Conservation (phyloP, 768 basidiomycete species). For the Leucogyrophana mollusca region DNA sequence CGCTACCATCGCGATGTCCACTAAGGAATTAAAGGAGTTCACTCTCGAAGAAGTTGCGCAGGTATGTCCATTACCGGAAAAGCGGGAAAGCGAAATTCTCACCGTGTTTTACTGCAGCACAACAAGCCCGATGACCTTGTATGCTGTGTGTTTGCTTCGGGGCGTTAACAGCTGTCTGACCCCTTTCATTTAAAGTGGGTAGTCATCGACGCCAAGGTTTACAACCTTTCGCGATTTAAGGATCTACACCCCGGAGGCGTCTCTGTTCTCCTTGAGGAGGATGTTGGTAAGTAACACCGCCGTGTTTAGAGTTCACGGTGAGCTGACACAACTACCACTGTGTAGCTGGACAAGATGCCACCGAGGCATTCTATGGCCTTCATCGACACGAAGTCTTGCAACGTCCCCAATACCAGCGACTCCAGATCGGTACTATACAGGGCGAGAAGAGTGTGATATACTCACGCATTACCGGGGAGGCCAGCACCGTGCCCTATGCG, state of each 20-base stretch:
- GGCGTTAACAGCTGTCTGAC: slow-evolving; percentile 4
- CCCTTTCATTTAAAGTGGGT: slow-evolving; percentile 56
- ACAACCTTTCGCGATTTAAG: slow-evolving; percentile 78
- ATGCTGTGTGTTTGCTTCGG: slow-evolving; percentile 16
- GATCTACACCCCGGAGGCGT: slow-evolving; percentile 82
- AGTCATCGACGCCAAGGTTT: slow-evolving; percentile 81
- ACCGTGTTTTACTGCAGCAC: slow-evolving; percentile 45
- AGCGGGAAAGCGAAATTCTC: background rate
- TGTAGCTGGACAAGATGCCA: slow-evolving; percentile 81
- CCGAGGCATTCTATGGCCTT: slow-evolving; percentile 84
- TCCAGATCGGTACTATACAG: slow-evolving; percentile 71
- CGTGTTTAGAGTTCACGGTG: too few species aligned
- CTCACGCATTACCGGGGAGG: slow-evolving; percentile 48
- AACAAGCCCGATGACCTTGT: slow-evolving; percentile 77
- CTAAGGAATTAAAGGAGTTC: slow-evolving; percentile 41
- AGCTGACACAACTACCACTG: too few species aligned
- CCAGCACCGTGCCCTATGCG: slow-evolving; percentile 81
- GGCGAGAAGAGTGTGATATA: slow-evolving; percentile 59
- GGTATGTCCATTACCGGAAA: slow-evolving; percentile 28
- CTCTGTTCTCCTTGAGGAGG: slow-evolving; percentile 72
- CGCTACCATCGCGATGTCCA: slow-evolving; percentile 18
- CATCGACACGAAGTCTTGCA: slow-evolving; percentile 84
- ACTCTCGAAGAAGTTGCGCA: slow-evolving; percentile 60
- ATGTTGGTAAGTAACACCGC: slow-evolving; percentile 56
- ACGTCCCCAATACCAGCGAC: slow-evolving; percentile 69